phyloP scores from a whole-genome alignment of 257 asterid species.

The Penstemon eatonii region DNA sequence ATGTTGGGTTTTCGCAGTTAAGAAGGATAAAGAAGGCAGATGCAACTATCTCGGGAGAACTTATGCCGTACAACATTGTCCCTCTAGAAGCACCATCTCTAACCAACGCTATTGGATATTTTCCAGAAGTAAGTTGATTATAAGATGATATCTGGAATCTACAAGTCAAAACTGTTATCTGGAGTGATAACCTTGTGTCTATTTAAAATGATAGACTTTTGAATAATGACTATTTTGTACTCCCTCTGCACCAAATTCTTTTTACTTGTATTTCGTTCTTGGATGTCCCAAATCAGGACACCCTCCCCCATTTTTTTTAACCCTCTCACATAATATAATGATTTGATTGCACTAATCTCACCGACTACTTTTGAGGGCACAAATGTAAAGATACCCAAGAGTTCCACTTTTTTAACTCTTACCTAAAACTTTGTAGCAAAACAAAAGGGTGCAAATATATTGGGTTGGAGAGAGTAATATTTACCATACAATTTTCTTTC shows the following conservation, averaged over 20 bases:
- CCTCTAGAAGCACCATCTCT: constrained; percentile 86
- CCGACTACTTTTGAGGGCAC: no score
- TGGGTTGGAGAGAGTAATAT: neutral
- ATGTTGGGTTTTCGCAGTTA: constrained; percentile 51
- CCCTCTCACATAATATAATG: no score
- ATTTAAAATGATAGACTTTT: constrained; percentile 2
- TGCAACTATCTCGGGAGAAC: constrained; percentile 71
- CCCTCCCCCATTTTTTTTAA: no score
- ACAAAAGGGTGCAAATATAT: no score
- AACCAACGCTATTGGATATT: constrained; percentile 84
- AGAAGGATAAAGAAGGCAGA: constrained; percentile 78
- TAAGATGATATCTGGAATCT: constrained; percentile 12
- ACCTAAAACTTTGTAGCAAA: no score
- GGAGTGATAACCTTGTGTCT: constrained; percentile 15
- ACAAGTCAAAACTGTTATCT: constrained; percentile 3
- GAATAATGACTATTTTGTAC: neutral
- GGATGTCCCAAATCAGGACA: no score
- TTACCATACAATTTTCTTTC: constrained; percentile 3
- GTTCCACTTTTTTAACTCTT: no score
- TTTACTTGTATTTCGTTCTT: no score
- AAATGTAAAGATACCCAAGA: no score
- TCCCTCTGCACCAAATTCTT: neutral
- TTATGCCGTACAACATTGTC: constrained; percentile 80
- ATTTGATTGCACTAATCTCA: no score
- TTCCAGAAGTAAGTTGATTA: constrained; percentile 77